Evolutionary conservation across 2,329 filamentous ascomycete species (phyloP).

Genomic region (Cladosporium sp.): DNA sequence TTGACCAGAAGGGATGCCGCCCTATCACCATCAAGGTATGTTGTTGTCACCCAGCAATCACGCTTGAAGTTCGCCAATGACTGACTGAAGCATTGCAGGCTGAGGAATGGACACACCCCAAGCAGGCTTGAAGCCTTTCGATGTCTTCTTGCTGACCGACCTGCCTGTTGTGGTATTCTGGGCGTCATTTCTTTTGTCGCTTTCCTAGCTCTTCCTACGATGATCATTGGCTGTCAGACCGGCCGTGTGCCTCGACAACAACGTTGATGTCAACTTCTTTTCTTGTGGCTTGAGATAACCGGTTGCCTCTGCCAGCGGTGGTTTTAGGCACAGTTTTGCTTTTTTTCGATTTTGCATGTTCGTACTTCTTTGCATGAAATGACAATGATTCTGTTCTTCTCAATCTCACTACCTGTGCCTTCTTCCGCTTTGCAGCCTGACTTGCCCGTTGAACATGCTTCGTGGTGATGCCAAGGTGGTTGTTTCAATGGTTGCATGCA

Average conservation of each 20-base stretch:
- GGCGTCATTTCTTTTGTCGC: background rate
- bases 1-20: background rate
- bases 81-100: background rate
- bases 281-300: background rate
- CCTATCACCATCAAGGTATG: background rate
- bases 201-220: conserved; percentile 1
- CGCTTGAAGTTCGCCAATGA: background rate
- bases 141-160: background rate
- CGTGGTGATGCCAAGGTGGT: background rate
- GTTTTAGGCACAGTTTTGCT: background rate
- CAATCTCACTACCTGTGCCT: background rate
- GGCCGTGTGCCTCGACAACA: background rate
- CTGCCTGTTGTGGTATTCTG: background rate
- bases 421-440: background rate
- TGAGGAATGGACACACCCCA: background rate
- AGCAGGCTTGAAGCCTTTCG: background rate
- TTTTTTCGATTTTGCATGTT: background rate
- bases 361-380: conserved; percentile 5
- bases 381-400: conserved; percentile 9
- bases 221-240: background rate
- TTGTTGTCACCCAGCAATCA: background rate
- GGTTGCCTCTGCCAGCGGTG: background rate
- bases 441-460: background rate
- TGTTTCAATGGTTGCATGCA: background rate
- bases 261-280: background rate